Conservation (phyloP, 1,139 yeast genomes). For the Schwanniomyces etchellsii region DNA sequence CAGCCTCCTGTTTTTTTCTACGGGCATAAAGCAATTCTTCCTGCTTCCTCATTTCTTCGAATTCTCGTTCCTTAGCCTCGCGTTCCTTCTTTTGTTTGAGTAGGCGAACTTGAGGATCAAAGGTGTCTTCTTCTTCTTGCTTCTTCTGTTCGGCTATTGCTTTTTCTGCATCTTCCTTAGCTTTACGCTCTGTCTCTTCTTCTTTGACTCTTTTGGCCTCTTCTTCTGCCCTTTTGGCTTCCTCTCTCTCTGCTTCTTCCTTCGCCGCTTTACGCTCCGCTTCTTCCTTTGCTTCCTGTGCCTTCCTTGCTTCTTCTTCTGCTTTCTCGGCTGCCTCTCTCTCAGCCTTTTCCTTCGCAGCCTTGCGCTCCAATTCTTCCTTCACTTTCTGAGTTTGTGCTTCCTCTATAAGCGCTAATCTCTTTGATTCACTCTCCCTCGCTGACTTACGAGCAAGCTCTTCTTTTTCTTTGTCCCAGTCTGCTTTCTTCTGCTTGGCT, state of each 20-base stretch:
- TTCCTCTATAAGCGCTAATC: slow-evolving; percentile 43
- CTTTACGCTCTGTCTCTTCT: slow-evolving; percentile 15
- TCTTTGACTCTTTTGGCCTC: slow-evolving; percentile 24
- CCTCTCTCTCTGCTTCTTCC: slow-evolving; percentile 29
- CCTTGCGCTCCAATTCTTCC: slow-evolving; percentile 40
- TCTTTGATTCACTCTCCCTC: slow-evolving; percentile 39
- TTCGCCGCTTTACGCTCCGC: slow-evolving; percentile 18
- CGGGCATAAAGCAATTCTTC: slow-evolving; percentile 21
- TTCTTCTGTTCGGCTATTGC: slow-evolving; percentile 9
- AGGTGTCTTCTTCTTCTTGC: slow-evolving; percentile 16
- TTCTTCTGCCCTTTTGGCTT: slow-evolving; percentile 21
- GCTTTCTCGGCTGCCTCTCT: slow-evolving; percentile 16
- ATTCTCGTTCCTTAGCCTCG: slow-evolving; percentile 22
- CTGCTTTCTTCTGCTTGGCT: slow-evolving; percentile 35
- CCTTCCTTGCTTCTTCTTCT: slow-evolving; percentile 25
- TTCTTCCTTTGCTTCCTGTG: slow-evolving; percentile 19
- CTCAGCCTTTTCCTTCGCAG: slow-evolving; percentile 16
- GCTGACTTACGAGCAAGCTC: slow-evolving; percentile 34
- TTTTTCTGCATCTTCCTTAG: slow-evolving; percentile 11
- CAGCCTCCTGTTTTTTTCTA: slow-evolving; percentile 21
- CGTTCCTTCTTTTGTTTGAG: slow-evolving; percentile 19
- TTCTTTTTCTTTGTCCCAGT: slow-evolving; percentile 44
- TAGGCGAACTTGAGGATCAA: slow-evolving; percentile 24
- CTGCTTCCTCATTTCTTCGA: slow-evolving; percentile 21
- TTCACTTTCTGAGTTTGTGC: slow-evolving; percentile 42